Percentiles rank a stretch among this genome's conserved stretches.
Conservation (phyloP, 495 filamentous ascomycete species). For the Podospora sp. region DNA sequence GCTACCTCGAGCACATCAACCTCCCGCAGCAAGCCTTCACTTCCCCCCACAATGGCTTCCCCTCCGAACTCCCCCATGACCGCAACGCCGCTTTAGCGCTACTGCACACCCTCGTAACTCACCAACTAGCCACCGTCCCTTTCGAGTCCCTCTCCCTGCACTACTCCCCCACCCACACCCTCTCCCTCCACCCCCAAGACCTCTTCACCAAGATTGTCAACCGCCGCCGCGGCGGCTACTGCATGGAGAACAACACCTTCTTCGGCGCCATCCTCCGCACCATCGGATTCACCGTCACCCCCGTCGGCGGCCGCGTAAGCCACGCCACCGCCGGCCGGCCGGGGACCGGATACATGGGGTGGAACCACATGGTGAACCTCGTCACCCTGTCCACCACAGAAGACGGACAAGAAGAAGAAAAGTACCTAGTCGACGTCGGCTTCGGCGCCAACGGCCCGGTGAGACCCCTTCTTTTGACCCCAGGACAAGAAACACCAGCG, state of each 20-base stretch:
- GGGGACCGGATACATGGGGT: conserved; percentile 33
- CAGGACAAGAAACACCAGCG: conserved; percentile 16
- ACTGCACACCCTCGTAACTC: conserved; percentile 46
- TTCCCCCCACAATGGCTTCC: background rate
- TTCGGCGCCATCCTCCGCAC: conserved; percentile 65
- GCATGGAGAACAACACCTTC: conserved; percentile 73
- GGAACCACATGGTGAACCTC: conserved; percentile 73
- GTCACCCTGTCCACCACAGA: conserved; percentile 43
- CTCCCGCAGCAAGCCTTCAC: background rate
- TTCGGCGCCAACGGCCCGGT: conserved; percentile 58
- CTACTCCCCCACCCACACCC: conserved; percentile 50
- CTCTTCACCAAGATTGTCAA: conserved; percentile 68
- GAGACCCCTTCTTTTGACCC: conserved; percentile 34
- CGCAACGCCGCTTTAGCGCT: conserved; percentile 32
- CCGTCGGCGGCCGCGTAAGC: conserved; percentile 43
- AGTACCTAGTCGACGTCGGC: conserved; percentile 69
- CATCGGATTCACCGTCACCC: conserved; percentile 62
- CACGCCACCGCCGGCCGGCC: conserved; percentile 30
- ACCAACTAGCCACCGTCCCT: conserved; percentile 63
- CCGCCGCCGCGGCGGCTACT: conserved; percentile 63
- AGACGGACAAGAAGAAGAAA: conserved; percentile 42
- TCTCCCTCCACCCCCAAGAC: conserved; percentile 58
- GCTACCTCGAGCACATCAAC: background rate
- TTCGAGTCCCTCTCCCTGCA: conserved; percentile 70
- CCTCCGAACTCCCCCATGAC: too few relatives aligned